phyloP scores from a whole-genome alignment of 2,329 filamentous ascomycete genomes.

The Fusarium agapanthi region DNA sequence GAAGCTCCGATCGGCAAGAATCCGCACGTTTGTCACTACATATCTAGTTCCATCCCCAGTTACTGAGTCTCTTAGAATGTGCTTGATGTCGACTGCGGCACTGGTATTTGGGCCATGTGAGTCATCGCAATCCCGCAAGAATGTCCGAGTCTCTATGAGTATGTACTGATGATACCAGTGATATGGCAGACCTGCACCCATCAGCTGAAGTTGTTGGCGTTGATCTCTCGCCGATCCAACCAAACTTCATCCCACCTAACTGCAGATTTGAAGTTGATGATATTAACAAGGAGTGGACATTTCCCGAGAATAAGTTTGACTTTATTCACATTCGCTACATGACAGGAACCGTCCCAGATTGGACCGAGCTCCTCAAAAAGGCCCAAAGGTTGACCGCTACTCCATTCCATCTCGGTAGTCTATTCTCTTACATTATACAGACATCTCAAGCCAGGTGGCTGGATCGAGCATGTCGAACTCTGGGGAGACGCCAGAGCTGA shows the following conservation, averaged over 20 bases:
- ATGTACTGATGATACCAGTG: not conserved
- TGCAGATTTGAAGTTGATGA: constrained; percentile 27
- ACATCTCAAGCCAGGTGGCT: constrained; percentile 11
- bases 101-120: constrained; percentile 27
- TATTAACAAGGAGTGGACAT: constrained; percentile 23
- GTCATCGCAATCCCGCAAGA: not conserved
- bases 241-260: constrained; percentile 7
- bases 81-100: constrained; percentile 17
- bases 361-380: constrained; percentile 3
- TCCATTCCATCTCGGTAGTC: accelerated
- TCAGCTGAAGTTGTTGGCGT: constrained; percentile 19
- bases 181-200: constrained; percentile 19
- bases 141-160: too few species aligned
- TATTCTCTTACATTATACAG: not conserved
- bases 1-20: constrained; percentile 16
- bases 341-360: constrained; percentile 20
- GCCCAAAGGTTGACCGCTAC: not conserved
- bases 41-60: accelerated
- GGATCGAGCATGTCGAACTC: constrained; percentile 24
- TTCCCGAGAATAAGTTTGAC: constrained; percentile 10
- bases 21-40: not conserved
- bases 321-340: constrained; percentile 23
- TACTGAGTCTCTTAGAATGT: not conserved
- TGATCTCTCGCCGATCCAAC: constrained; percentile 22
- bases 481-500: constrained; percentile 21